Percentiles rank a stretch among this genome's conserved stretches.
Evolutionary conservation across 371 early-diverging fungal genomes (phyloP).

Genomic region (Circinella umbellata): DNA sequence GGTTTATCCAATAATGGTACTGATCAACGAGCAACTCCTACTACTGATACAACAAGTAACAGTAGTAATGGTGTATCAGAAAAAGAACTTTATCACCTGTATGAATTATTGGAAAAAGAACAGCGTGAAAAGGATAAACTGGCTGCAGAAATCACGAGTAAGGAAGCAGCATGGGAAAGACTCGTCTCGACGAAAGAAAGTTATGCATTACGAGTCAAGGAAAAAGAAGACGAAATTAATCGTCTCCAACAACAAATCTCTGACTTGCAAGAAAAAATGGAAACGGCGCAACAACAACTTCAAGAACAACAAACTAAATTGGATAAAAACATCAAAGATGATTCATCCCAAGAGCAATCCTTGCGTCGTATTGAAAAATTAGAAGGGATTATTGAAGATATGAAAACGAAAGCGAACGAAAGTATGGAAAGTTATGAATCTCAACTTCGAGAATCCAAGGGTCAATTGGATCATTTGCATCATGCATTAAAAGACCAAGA

Average conservation of each 20-base stretch:
- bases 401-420: constrained; percentile 19
- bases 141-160: constrained; percentile 31
- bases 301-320: constrained; percentile 14
- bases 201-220: constrained; percentile 39
- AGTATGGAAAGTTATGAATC: constrained; percentile 16
- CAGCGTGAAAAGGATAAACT: constrained; percentile 35
- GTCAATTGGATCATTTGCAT: constrained; percentile 20
- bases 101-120: constrained; percentile 38
- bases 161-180: constrained; percentile 48
- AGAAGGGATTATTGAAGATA: constrained; percentile 20
- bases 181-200: constrained; percentile 47
- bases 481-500: constrained; percentile 30
- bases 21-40: neutral
- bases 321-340: constrained; percentile 18
- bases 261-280: constrained; percentile 13
- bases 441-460: constrained; percentile 11
- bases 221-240: constrained; percentile 37
- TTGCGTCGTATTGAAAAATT: constrained; percentile 29
- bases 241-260: constrained; percentile 28
- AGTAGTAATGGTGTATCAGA: neutral
- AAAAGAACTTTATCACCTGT: constrained; percentile 18
- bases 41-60: neutral
- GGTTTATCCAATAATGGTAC: neutral
- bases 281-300: constrained; percentile 19
- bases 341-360: constrained; percentile 18